Conservation (phyloP, 345 rosid genomes). For the Salix arbutifolia region DNA sequence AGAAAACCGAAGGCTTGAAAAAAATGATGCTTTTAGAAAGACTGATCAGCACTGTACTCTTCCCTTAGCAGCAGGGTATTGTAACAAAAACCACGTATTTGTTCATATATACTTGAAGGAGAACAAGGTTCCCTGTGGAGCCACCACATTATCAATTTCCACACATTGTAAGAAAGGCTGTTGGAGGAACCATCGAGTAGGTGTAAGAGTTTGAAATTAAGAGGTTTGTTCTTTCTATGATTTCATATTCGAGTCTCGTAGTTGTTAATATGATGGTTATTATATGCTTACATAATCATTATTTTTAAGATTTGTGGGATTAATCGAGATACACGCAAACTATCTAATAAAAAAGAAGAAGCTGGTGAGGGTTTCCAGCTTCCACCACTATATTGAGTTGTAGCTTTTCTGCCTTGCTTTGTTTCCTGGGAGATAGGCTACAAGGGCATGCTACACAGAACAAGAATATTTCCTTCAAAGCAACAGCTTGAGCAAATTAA, state of each 20-base stretch:
- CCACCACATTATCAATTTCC: slow-evolving; percentile 8
- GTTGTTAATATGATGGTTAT: no score
- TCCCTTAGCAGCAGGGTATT: background rate
- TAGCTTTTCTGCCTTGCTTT: background rate
- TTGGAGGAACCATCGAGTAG: background rate
- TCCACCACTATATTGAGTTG: background rate
- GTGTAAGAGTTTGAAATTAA: no score
- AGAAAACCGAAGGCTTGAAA: slow-evolving; percentile 16
- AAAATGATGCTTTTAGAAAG: background rate
- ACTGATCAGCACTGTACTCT: background rate
- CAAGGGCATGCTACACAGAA: background rate
- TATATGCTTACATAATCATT: rapidly evolving
- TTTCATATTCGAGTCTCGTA: rapidly evolving
- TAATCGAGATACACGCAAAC: rapidly evolving
- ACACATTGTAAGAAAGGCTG: background rate
- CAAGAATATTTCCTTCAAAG: background rate
- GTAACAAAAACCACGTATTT: background rate
- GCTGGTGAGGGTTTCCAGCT: background rate
- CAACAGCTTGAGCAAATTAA: background rate
- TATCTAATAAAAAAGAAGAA: no score
- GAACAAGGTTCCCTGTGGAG: background rate
- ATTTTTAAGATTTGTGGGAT: rapidly evolving
- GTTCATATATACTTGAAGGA: background rate
- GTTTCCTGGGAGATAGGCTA: background rate
- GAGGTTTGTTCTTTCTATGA: rapidly evolving